Base-by-base conservation (phyloP, 2,329 filamentous ascomycete species). In the Monosporascus sp. region DNA sequence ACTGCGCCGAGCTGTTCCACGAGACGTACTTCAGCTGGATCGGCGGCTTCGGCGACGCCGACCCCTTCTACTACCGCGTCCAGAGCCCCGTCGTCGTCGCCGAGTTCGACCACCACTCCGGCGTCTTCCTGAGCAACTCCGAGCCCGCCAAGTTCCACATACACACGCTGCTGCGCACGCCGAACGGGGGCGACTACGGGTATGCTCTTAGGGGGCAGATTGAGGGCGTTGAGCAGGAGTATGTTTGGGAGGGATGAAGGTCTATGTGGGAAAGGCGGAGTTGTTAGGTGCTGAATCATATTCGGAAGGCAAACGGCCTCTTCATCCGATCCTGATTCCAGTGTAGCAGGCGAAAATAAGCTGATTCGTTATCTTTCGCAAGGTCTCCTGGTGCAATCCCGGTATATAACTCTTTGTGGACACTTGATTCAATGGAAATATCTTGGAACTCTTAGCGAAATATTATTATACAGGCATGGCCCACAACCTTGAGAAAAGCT, bases 1-100 rank as follows among this genome's bases (percentile, higher is more conserved):
- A 84, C 40, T 75, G 85, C 47, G 73, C 76, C 49, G 63, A 68
- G 3, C 78, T 81, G 66, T 82, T 87, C 52, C 62, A 71, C n/a
- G 86, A 91, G 74, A 92, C 88, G 5, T 88, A 89, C 63, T 92
- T 90, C 65, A 82, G 80, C 65, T 93, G 89, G 87, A 91, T 92
- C 51, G 89, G 89, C 4, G 83, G 81, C 0, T 88, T 74, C 55
- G 81, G 76, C 0, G 76, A 88, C 50, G 70, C 80, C 0, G 87
- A 91, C 65, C 75, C 88, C 0, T 93, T 89, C 63, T 93, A 92
- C 68, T 93, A 85, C 63, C 78, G 89, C 0, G 79, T 93, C 3
- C 88, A 93, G 69, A 90, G 82, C 58, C 88, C 88, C 0, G 87
- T 92, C 0, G 74, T 90, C 0, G 73, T 92, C 2, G 74, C 87